A percentile compares a stretch with the other conserved stretches of the same genome.
Conservation (phyloP, 129 eudicot species). For the Escallonia herrerae region DNA sequence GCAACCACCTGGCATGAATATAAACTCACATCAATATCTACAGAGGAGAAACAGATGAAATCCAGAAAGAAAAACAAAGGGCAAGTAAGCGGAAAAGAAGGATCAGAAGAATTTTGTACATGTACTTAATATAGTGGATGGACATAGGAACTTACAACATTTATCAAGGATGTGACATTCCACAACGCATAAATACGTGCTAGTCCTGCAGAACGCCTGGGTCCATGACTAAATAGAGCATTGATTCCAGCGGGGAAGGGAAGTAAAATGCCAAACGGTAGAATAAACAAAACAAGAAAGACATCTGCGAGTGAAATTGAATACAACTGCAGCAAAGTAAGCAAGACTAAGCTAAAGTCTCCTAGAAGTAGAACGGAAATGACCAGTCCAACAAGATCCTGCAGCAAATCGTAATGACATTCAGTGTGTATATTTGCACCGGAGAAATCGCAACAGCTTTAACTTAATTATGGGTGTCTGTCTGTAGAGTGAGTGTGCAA, state of each 20-base stretch:
- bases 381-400: conserved; percentile 99
- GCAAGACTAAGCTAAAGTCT: conserved; percentile 92
- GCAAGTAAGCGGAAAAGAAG: neutral
- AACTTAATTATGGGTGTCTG: neutral
- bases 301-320: conserved; percentile 72
- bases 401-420: conserved; percentile 19
- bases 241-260: conserved; percentile 99
- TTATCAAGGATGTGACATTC: conserved; percentile 84
- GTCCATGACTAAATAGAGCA: conserved; percentile 97
- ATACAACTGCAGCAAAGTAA: conserved; percentile 92
- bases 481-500: conserved; percentile 9
- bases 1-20: conserved; percentile 63
- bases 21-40: neutral
- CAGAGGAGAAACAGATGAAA: neutral
- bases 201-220: conserved; percentile 89
- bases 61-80: neutral
- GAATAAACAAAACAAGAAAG: conserved; percentile 65
- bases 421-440: neutral
- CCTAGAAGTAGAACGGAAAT: conserved; percentile 89
- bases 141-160: conserved; percentile 54
- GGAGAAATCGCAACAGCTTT: neutral
- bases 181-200: conserved; percentile 98
- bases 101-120: neutral
- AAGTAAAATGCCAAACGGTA: conserved; percentile 89
- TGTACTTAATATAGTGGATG: neutral